Evolutionary conservation across 148 eudicot genomes (phyloP), one percentile per base, ranked within the genome.

Genomic region (Vaccinium corymbosum): DNA sequence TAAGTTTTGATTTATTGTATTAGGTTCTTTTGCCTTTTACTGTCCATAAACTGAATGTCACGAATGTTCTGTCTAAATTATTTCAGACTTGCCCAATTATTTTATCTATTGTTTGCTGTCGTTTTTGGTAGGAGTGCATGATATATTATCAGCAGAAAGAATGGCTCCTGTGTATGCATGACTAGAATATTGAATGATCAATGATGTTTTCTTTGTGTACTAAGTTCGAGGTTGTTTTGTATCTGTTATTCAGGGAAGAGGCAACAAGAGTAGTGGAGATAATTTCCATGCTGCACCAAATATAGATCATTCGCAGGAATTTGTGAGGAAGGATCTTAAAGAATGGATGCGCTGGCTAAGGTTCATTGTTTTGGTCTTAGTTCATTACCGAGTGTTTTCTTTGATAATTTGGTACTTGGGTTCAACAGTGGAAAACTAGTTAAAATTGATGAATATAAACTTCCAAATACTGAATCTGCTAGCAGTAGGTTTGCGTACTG

Each of bases 231-330:
- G 56, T 35, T 75, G 38, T 55, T 35, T 72, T 27, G 51, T 11
- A 66, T 86, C 56, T 87, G 83, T 86, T 56, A 80, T 87, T 20
- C 91, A 97, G 99, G 99, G 99, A 79, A 90, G 98, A 81, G 99
- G 99, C 78, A 94, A 93, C 85, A 97, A 95, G 85, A 95, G 98
- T 78, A 97, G 99, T 86, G 99, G 99, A 84, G 99, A 97, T 87
- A 90, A 88, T 83, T 97, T 97, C 84, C 99, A 97, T 89, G 98
- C 99, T 75, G 99, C 99, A 89, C 99, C 99, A 83, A 97, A 97
- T 84, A 97, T 97, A 85, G 99, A 97, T 84, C 99, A 97, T 88
- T 97, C 99, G 11, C 99, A 97, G 89, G 98, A 97, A 42, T 97
- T 97, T 84, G 99, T 97, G 71, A 95, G 99, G 87, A 94, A 86